phyloP scores from a whole-genome alignment of 352 stramenopile species.

The Phytophthora ramorum region DNA sequence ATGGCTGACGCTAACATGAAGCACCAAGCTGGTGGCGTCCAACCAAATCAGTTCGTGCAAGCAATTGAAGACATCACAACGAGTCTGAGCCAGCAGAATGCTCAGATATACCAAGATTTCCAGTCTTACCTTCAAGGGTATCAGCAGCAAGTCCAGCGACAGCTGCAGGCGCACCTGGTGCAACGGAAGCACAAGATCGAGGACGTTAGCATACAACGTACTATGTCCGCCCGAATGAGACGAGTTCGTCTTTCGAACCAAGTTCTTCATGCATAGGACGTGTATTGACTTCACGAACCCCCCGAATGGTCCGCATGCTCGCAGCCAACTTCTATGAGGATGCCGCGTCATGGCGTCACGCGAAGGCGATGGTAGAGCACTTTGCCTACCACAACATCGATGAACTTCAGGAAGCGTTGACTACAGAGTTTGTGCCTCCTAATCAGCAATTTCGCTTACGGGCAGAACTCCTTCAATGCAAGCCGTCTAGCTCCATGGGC shows the following conservation, averaged over 20 bases:
- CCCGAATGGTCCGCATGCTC: slow-evolving; percentile 2
- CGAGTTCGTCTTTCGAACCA: slow-evolving; percentile 14
- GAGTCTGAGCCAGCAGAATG: slow-evolving; percentile 7
- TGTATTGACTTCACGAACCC: slow-evolving; percentile 15
- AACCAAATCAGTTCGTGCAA: neutral
- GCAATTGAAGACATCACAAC: slow-evolving; percentile 3
- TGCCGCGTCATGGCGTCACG: slow-evolving; percentile 7
- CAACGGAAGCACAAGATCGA: slow-evolving; percentile 12
- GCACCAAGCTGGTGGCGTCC: neutral
- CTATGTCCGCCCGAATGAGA: slow-evolving; percentile 1
- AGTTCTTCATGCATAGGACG: slow-evolving; percentile 15
- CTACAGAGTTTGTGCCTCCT: slow-evolving; percentile 2
- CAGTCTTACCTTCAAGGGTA: slow-evolving; percentile 3
- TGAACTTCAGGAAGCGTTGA: neutral
- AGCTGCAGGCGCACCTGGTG: slow-evolving; percentile 5
- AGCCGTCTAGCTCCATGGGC: neutral
- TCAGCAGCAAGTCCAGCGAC: neutral
- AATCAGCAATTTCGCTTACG: slow-evolving; percentile 12
- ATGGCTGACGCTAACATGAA: slow-evolving; percentile 5
- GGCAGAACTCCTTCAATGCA: slow-evolving; percentile 3
- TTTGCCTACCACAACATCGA: neutral
- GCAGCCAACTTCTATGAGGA: slow-evolving; percentile 8
- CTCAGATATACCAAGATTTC: slow-evolving; percentile 17
- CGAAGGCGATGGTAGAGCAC: slow-evolving; percentile 6
- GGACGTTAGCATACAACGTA: slow-evolving; percentile 10